Percentiles rank a stretch among this genome's conserved stretches.
Evolutionary conservation across 345 rosid species (phyloP).

Genomic region (Gossypioides kirkii): DNA sequence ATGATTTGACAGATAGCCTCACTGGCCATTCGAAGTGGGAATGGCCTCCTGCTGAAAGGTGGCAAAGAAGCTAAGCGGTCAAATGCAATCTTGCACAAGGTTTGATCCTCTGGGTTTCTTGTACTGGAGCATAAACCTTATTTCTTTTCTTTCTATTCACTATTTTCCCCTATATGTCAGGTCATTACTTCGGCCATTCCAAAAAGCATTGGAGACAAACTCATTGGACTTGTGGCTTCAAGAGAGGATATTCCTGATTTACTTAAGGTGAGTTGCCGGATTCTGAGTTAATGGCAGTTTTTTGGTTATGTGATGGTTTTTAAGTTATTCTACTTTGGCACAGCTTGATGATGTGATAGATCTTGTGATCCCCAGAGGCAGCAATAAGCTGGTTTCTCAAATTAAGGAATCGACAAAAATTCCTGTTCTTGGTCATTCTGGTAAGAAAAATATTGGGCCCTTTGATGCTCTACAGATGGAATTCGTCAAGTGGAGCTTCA

Average conservation of each 20-base stretch:
- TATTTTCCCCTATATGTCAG: conserved; percentile 19
- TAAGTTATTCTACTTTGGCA: conserved; percentile 4
- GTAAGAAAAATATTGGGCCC: conserved; percentile 28
- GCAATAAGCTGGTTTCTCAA: conserved; percentile 63
- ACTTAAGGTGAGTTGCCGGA: conserved; percentile 45
- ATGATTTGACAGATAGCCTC: conserved; percentile 51
- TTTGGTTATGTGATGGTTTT: conserved; percentile 3
- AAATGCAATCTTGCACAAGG: conserved; percentile 89
- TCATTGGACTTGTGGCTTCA: conserved; percentile 64
- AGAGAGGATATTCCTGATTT: conserved; percentile 76
- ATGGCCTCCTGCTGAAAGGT: conserved; percentile 86
- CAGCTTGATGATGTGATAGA: conserved; percentile 82
- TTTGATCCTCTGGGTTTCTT: conserved; percentile 3
- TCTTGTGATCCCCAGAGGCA: conserved; percentile 79
- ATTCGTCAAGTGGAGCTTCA: not conserved
- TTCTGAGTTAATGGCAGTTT: not conserved
- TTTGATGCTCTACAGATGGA: not conserved
- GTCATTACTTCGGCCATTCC: conserved; percentile 64
- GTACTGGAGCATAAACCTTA: not conserved
- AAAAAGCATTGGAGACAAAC: conserved; percentile 43
- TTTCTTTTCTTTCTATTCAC: not conserved
- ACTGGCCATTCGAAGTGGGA: conserved; percentile 79
- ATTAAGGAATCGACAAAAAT: conserved; percentile 71
- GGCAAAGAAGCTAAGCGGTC: conserved; percentile 94
- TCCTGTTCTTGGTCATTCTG: conserved; percentile 78